phyloP scores from a whole-genome alignment of 345 rosid species.

The Syzygium aqueum region DNA sequence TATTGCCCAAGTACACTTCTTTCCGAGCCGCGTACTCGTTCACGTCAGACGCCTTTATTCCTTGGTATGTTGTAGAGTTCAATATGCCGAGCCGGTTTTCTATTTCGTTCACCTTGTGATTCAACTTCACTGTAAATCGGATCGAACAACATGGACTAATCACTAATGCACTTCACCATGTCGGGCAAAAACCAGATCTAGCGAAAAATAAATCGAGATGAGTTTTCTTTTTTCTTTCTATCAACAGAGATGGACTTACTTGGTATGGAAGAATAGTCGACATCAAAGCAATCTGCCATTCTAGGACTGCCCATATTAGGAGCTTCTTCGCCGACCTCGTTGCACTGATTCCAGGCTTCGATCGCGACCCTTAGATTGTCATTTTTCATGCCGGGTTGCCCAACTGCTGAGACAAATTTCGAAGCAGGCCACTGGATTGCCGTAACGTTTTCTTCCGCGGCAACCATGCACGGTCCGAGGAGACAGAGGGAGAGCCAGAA shows the following conservation, averaged over 20 bases:
- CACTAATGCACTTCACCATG: not conserved
- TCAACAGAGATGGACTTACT: not conserved
- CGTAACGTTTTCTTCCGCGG: not conserved
- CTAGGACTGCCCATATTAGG: not conserved
- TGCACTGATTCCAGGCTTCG: not conserved
- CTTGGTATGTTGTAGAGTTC: not conserved
- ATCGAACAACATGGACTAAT: not conserved
- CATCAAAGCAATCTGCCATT: not conserved
- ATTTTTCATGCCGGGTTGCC: not conserved
- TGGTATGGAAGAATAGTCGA: not conserved
- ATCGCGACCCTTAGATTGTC: not conserved
- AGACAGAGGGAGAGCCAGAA: not conserved
- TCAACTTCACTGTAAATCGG: not conserved
- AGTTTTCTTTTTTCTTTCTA: not conserved
- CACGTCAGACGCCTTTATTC: constrained; percentile 7
- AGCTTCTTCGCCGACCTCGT: not conserved
- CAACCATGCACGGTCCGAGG: not conserved
- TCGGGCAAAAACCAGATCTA: not conserved
- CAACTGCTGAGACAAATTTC: not conserved
- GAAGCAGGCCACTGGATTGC: not conserved
- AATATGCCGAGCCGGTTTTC: not conserved
- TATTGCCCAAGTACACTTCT: constrained; percentile 57
- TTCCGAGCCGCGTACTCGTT: constrained; percentile 60
- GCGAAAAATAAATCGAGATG: not conserved
- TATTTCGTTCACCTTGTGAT: not conserved